Base-by-base conservation (phyloP, 2,329 filamentous ascomycete genomes). In the Neopestalotiopsis sp. region DNA sequence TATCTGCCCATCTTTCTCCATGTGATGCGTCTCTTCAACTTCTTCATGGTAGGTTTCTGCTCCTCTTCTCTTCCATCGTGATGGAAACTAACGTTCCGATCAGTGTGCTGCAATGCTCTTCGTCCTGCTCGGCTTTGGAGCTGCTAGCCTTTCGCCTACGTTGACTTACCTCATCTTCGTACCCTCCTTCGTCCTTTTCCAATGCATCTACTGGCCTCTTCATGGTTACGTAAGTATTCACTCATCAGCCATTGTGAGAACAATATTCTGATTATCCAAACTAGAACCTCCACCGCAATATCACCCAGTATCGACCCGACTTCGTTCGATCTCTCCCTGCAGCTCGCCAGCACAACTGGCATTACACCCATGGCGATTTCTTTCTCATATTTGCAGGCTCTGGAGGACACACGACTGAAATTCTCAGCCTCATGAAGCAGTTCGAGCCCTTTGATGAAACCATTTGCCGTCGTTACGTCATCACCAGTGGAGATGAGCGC, bases 361-460 rank as follows among this genome's bases (percentile, higher is more conserved):
- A 10, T 17, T 64, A 49, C 20, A 28, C 14, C 28, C 88, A 95
- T 79, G 84, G 94, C 67, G 84, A 30, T 10, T 60, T 61, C 49
- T 12, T 59, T 4, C 52, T 97, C 40, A 88, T 97, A 71, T 91
- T 98, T 32, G 91, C 98, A 30, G 96, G 96, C 66, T 97, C 93
- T 2, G 96, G 96, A 40, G 96, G 96, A 0, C 96, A 99, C 81
- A 98, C 96, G 0, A 91, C 94, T 62, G 96, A 99, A 81, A 97
- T 99, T 92, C 86, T 97, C 71, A 90, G 92, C 76, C 92, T 98
- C 84, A 89, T 99, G 32, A n/a, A 32, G n/a, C 56, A n/a, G 10
- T 60, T 24, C 17, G 56, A 59, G n/a, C 65, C 52, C 9, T 67
- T 20, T n/a, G 56, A 67, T 56, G 30, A 49, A 5, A 42, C 65